Evolutionary conservation across 331 rosid genomes (phyloP).

Genomic region (Rhamnella rubrinervis): DNA sequence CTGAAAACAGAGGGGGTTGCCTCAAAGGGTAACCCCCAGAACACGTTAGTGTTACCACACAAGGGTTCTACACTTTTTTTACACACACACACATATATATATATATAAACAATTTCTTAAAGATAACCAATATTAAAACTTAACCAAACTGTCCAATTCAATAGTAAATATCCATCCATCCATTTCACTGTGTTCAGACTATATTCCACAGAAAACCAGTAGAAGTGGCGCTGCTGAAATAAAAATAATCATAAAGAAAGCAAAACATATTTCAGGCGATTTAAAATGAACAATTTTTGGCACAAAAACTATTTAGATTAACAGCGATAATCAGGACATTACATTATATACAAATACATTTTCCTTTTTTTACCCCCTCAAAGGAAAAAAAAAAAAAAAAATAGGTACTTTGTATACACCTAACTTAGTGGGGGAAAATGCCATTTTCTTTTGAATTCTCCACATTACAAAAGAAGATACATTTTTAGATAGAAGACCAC

Average conservation of each 20-base stretch:
- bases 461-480: conserved; percentile 42
- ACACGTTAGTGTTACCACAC: too few species aligned
- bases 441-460: conserved; percentile 41
- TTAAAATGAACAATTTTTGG: conserved; percentile 39
- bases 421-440: conserved; percentile 46
- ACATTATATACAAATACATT: conserved; percentile 66
- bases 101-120: too few species aligned
- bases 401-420: conserved; percentile 55
- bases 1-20: too few species aligned
- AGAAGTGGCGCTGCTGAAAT: background rate
- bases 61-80: too few species aligned
- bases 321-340: conserved; percentile 57
- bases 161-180: too few species aligned
- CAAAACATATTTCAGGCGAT: conserved; percentile 12
- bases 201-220: too few species aligned
- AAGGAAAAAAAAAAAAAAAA: conserved; percentile 20
- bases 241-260: conserved; percentile 8
- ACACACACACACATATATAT: too few species aligned
- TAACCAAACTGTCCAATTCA: background rate
- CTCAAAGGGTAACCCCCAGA: too few species aligned
- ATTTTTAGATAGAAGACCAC: conserved; percentile 46
- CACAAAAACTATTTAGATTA: conserved; percentile 43
- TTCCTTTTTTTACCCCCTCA: conserved; percentile 36
- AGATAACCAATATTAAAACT: too few species aligned
- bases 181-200: background rate